Conservation (phyloP, 2,329 filamentous ascomycete genomes). For the Neonectria ditissima region DNA sequence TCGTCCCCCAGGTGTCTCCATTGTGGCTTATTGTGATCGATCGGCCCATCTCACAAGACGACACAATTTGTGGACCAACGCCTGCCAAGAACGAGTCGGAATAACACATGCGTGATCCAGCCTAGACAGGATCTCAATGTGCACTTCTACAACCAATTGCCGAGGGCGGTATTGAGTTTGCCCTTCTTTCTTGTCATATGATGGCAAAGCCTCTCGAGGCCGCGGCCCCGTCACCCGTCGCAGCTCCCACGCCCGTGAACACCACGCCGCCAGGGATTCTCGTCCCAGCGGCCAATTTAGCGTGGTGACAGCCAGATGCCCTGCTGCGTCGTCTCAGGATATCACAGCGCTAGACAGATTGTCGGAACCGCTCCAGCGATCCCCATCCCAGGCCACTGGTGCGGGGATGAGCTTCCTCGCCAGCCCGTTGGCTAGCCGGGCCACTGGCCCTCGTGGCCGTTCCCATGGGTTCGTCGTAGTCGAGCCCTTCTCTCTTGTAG, state of each 20-base stretch:
- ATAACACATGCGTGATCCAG: slow-evolving; percentile 11
- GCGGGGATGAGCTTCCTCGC: slow-evolving; percentile 35
- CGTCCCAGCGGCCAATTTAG: slow-evolving; percentile 38
- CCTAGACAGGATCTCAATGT: slow-evolving; percentile 13
- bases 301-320: slow-evolving; percentile 38
- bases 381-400: slow-evolving; percentile 37
- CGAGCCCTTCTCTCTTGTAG: slow-evolving; percentile 31
- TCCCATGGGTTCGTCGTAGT: slow-evolving; percentile 34
- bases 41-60: slow-evolving; percentile 12
- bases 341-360: slow-evolving; percentile 47
- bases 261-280: slow-evolving; percentile 26
- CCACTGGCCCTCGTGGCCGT: slow-evolving; percentile 15
- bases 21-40: slow-evolving; percentile 23
- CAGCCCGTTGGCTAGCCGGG: slow-evolving; percentile 29
- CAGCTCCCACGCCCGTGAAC: slow-evolving; percentile 21
- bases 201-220: slow-evolving; percentile 6
- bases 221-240: slow-evolving; percentile 12
- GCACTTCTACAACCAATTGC: slow-evolving; percentile 3
- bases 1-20: background rate
- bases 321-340: slow-evolving; percentile 41
- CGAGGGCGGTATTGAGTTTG: slow-evolving; percentile 8
- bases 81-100: background rate
- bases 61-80: slow-evolving; percentile 12
- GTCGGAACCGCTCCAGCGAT: slow-evolving; percentile 43
- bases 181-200: slow-evolving; percentile 22